phyloP scores from a whole-genome alignment of 2,329 filamentous ascomycete species.

The Pyrenochaeta sp. region DNA sequence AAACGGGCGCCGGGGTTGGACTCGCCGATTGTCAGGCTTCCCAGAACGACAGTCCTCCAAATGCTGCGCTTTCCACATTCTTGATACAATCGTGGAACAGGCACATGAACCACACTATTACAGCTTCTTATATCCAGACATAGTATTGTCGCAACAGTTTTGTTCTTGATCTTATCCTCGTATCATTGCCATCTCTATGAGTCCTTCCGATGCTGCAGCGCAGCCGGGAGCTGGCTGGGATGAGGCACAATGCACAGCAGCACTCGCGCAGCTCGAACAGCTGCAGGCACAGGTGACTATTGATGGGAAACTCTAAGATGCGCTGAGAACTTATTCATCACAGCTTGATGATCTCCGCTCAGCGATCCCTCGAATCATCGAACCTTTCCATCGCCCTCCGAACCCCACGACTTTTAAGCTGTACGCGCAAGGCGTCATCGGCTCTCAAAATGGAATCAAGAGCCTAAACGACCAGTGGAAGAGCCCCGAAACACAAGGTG shows the following conservation, averaged over 20 bases:
- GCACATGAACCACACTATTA: constrained; percentile 9
- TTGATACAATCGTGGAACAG: constrained; percentile 1
- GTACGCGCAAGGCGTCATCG: constrained; percentile 49
- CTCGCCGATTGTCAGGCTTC: constrained; percentile 16
- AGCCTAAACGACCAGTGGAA: constrained; percentile 50
- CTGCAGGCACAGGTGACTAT: constrained; percentile 53
- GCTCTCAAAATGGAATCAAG: constrained; percentile 48
- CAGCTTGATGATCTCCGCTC: constrained; percentile 55
- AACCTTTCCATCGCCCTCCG: constrained; percentile 46
- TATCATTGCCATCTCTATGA: constrained; percentile 20
- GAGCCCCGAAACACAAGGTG: constrained; percentile 43
- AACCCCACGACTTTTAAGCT: constrained; percentile 47
- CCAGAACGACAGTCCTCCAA: constrained; percentile 1
- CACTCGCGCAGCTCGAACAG: constrained; percentile 55
- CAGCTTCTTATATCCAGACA: not conserved
- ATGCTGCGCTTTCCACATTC: constrained; percentile 3
- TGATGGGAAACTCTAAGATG: not conserved
- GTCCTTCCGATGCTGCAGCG: constrained; percentile 15
- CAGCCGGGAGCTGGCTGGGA: constrained; percentile 43
- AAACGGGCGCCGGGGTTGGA: constrained; percentile 5
- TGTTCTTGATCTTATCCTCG: not conserved
- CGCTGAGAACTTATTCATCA: constrained; percentile 5
- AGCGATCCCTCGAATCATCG: constrained; percentile 53
- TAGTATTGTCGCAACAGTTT: not conserved
- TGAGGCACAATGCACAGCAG: constrained; percentile 51